phyloP scores from a whole-genome alignment of 2,329 filamentous ascomycete genomes.

The Penicillium frequentans region DNA sequence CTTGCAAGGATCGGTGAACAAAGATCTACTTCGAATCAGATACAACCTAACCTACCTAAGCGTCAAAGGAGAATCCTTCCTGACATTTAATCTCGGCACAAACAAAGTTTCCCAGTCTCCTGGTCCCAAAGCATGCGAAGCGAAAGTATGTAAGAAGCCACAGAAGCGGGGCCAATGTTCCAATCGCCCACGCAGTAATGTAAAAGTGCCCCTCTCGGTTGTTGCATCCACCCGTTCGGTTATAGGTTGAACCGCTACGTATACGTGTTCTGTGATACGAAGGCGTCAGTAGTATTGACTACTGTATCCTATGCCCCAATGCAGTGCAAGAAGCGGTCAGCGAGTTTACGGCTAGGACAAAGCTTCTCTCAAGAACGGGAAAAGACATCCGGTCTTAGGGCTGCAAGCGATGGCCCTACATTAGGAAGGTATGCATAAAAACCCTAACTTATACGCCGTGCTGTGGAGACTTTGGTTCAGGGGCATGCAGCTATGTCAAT shows the following conservation, averaged over 20 bases:
- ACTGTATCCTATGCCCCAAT: background rate
- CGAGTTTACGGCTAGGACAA: background rate
- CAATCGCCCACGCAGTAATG: background rate
- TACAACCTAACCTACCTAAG: background rate
- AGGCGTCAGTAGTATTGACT: background rate
- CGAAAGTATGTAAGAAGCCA: background rate
- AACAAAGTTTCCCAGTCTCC: background rate
- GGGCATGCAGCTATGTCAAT: background rate
- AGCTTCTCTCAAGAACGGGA: background rate
- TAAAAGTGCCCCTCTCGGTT: background rate
- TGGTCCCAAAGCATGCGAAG: background rate
- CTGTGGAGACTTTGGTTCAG: background rate
- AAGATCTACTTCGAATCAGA: too few relatives aligned
- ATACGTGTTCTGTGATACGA: background rate
- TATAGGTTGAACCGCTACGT: too few relatives aligned
- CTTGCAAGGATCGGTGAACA: too few relatives aligned
- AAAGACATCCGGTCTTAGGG: background rate
- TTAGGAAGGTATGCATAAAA: background rate
- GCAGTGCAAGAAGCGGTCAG: background rate
- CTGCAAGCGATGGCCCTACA: background rate
- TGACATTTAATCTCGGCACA: background rate
- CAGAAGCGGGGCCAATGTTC: constrained; percentile 10
- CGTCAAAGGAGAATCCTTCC: background rate
- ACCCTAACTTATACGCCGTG: background rate
- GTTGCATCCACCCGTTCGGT: background rate